These are phyloP conservation scores for Cudoniella acicularis DNA, from an alignment of 495 filamentous ascomycete species.

Conservation along the genomic window DNA sequence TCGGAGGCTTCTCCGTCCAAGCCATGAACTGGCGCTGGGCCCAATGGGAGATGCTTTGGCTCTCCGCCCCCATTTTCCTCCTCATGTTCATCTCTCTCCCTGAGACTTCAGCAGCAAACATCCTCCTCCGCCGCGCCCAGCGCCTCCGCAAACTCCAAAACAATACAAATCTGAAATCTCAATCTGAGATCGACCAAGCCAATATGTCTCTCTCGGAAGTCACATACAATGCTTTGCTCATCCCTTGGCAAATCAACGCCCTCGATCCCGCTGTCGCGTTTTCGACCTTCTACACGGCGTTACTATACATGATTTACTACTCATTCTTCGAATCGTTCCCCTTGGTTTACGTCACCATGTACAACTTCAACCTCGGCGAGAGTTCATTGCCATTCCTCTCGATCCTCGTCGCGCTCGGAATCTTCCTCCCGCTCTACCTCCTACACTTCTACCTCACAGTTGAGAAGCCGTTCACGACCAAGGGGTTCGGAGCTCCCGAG, in stretches of 20 bases:
- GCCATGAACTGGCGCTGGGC: constrained; percentile 38
- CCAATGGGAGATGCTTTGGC: constrained; percentile 48
- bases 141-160: constrained; percentile 39
- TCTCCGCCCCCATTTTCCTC: constrained; percentile 38
- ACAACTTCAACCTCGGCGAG: constrained; percentile 56
- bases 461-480: constrained; percentile 39
- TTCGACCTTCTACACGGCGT: constrained; percentile 53
- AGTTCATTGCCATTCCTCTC: constrained; percentile 59
- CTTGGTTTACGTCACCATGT: constrained; percentile 57
- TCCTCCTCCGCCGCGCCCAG: constrained; percentile 34
- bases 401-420: constrained; percentile 49
- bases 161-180: constrained; percentile 38
- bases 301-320: constrained; percentile 64
- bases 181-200: constrained; percentile 47
- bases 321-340: constrained; percentile 67
- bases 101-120: constrained; percentile 40
- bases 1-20: constrained; percentile 37
- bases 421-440: constrained; percentile 46
- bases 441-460: constrained; percentile 44
- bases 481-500: constrained; percentile 43
- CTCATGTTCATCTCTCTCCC: constrained; percentile 41
- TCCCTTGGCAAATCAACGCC: constrained; percentile 55
- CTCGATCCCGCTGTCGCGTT: constrained; percentile 59
- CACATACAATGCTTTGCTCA: constrained; percentile 51
- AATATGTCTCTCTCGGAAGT: constrained; percentile 40